phyloP scores from a whole-genome alignment of 1,139 yeast genomes.

The Hansenula sp. region DNA sequence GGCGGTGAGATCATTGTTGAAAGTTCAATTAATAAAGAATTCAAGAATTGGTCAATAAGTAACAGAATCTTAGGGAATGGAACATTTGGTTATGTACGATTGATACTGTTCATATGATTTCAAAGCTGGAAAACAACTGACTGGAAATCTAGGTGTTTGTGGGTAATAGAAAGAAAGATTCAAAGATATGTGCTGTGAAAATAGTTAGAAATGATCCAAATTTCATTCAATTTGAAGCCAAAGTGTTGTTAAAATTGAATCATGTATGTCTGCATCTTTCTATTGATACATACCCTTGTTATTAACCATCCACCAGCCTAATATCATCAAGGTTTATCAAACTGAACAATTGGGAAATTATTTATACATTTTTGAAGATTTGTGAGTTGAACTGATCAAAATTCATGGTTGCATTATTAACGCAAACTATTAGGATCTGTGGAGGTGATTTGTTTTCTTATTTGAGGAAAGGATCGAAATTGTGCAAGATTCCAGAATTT shows the following conservation, averaged over 20 bases:
- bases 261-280: constrained; percentile 32
- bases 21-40: constrained; percentile 18
- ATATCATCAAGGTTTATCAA: constrained; percentile 41
- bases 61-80: constrained; percentile 51
- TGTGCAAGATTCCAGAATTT: constrained; percentile 44
- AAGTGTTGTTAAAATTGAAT: constrained; percentile 31
- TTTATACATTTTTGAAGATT: constrained; percentile 47
- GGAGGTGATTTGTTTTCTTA: constrained; percentile 71
- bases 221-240: constrained; percentile 36
- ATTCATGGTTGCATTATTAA: too few relatives aligned
- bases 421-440: constrained; percentile 35
- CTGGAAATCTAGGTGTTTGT: constrained; percentile 23
- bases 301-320: constrained; percentile 32
- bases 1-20: constrained; percentile 15
- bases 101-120: too few relatives aligned
- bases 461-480: constrained; percentile 38
- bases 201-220: constrained; percentile 34
- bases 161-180: constrained; percentile 22
- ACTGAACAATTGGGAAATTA: constrained; percentile 34
- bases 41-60: constrained; percentile 40
- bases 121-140: constrained; percentile 7
- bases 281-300: too few relatives aligned
- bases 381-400: constrained; percentile 15
- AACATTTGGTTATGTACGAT: constrained; percentile 54
- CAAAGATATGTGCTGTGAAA: constrained; percentile 46